These are phyloP conservation scores for Pelargonium cotyledonis DNA, from an alignment of 441 rosid genomes.

Conservation along the genomic window DNA sequence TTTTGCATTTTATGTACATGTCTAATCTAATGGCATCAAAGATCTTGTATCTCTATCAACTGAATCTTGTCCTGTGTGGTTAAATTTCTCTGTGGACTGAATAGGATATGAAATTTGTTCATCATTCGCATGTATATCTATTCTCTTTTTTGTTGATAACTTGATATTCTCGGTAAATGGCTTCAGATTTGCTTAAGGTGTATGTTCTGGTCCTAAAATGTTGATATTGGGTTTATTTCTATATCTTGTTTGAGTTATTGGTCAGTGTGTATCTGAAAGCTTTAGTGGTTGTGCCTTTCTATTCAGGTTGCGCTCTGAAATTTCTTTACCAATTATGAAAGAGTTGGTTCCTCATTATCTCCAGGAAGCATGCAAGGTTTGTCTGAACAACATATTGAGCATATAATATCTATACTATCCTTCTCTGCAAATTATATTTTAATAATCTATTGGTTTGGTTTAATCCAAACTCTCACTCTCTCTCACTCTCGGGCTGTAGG, in stretches of 20 bases:
- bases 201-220: neutral
- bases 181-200: neutral
- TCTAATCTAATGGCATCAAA: neutral
- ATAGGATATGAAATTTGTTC: conserved; percentile 1
- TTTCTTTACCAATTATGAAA: conserved; percentile 88
- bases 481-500: conserved; percentile 39
- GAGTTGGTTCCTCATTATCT: conserved; percentile 98
- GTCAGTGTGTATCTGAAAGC: conserved; percentile 14
- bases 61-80: neutral
- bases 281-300: conserved; percentile 12
- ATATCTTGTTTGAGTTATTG: neutral
- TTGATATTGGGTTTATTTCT: neutral
- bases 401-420: conserved; percentile 13
- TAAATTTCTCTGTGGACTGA: neutral
- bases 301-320: conserved; percentile 87
- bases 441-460: neutral
- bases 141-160: neutral
- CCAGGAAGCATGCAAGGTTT: conserved; percentile 86
- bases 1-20: too few relatives aligned
- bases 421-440: conserved; percentile 5
- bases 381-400: conserved; percentile 17
- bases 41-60: neutral
- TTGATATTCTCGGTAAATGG: neutral
- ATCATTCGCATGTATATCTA: neutral
- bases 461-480: conserved; percentile 13